Percentiles rank a stretch among this genome's conserved stretches.
phyloP scores from a whole-genome alignment of 164 flowering plant species.

The Macadamia integrifolia region DNA sequence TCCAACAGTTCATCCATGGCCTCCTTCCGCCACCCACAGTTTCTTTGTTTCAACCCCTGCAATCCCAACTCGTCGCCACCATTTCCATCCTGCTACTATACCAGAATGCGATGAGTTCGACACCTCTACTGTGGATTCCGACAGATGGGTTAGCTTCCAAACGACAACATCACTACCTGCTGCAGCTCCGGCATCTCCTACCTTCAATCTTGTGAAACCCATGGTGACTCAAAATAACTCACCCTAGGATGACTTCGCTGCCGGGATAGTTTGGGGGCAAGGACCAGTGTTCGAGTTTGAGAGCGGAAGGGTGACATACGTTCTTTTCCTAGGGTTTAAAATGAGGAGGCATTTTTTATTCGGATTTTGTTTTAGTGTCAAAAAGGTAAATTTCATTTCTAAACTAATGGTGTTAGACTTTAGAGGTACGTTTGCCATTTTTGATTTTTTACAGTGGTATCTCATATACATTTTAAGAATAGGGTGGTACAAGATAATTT shows the following conservation, averaged over 20 bases:
- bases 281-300: constrained; percentile 65
- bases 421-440: no score
- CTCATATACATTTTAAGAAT: no score
- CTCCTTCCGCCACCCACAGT: constrained; percentile 42
- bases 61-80: constrained; percentile 63
- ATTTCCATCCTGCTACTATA: constrained; percentile 48
- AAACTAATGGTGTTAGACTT: no score
- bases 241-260: constrained; percentile 24
- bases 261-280: not conserved
- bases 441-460: no score
- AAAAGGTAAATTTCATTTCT: no score
- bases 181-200: no score
- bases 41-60: constrained; percentile 86
- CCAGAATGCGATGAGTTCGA: constrained; percentile 87
- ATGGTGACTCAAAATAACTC: not conserved
- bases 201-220: no score
- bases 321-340: constrained; percentile 31
- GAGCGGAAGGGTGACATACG: constrained; percentile 53
- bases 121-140: constrained; percentile 13
- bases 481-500: no score
- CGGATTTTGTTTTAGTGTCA: no score
- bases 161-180: no score
- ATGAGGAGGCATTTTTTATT: constrained; percentile 54
- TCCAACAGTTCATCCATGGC: constrained; percentile 25
- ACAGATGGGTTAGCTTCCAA: no score